phyloP scores from a whole-genome alignment of 805 yeast genomes.

The Candida nitratophila region DNA sequence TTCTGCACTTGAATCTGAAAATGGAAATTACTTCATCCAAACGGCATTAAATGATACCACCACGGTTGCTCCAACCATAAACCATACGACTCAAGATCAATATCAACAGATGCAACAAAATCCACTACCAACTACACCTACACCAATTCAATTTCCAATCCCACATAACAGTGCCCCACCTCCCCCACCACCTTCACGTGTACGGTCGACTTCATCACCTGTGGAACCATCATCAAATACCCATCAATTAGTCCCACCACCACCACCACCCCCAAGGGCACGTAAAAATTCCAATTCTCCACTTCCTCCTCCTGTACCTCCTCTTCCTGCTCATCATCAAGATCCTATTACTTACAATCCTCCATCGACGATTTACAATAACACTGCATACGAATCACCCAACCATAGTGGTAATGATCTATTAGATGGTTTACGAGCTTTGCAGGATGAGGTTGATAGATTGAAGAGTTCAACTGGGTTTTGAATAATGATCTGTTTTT shows the following conservation, averaged over 20 bases:
- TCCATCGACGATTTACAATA: no score
- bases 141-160: conserved; percentile 8
- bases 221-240: conserved; percentile 1
- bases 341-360: background rate
- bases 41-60: conserved; percentile 1
- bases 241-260: conserved; percentile 24
- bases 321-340: conserved; percentile 3
- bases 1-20: conserved; percentile 7
- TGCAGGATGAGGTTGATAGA: conserved; percentile 65
- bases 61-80: no score
- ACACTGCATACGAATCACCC: background rate
- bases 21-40: background rate
- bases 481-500: no score
- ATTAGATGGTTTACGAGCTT: conserved; percentile 55
- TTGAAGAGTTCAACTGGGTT: conserved; percentile 22
- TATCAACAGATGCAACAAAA: no score
- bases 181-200: conserved; percentile 10
- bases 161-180: conserved; percentile 1
- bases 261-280: conserved; percentile 24
- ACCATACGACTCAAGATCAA: no score
- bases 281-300: conserved; percentile 11
- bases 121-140: conserved; percentile 11
- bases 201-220: conserved; percentile 6
- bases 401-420: conserved; percentile 33
- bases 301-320: conserved; percentile 26